Base-by-base conservation (phyloP, 73 alveolate species). In the Diophrys sp. region DNA sequence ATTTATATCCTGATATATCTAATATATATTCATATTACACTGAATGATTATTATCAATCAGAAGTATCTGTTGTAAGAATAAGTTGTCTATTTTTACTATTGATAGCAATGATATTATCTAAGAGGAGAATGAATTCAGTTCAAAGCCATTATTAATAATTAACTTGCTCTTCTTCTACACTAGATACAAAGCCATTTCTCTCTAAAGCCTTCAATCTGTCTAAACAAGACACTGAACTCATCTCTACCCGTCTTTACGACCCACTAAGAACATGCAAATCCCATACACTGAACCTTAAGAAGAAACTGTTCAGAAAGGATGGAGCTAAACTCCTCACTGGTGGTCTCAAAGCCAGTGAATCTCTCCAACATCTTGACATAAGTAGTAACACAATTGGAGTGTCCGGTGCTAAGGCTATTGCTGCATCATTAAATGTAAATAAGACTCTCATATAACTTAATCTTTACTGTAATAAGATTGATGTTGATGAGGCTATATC, bases 401-500 rank as follows among this genome's bases (percentile, higher is more conserved):
- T 96, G 56, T 91, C 94, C 33, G 99, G 99, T 23, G 71, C 90
- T 14, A 67, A 54, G 27, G 84, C 87, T 29, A 27, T 87, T 24
- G 83, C 94, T 1, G 24, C 32, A 31, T 11, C 68, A 0, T 72
- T 77, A 5, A 18, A 29, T 32, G 53, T 25, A 32, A 77, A 77
- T 72, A 83, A 70, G n/a, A 92, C 97, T n/a, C 86, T 96, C 11
- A 88, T 90, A 88, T 70, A 78, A 28, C 78, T 96, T 56, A 96
- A 94, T 85, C 88, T 96, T 74, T 96, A 78, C 91, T 91, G 88
- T 67, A 96, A 96, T 91, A 84, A 89, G 71, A 87, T 94, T 74
- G 99, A 95, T 84, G 98, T 96, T 55, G 97, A 96, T 81, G 99
- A 98, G 24, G 98, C 99, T 1, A 91, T 97, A 90, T 89, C 95